phyloP scores from a whole-genome alignment of 2,329 filamentous ascomycete genomes.

The Metarhizium sp. region DNA sequence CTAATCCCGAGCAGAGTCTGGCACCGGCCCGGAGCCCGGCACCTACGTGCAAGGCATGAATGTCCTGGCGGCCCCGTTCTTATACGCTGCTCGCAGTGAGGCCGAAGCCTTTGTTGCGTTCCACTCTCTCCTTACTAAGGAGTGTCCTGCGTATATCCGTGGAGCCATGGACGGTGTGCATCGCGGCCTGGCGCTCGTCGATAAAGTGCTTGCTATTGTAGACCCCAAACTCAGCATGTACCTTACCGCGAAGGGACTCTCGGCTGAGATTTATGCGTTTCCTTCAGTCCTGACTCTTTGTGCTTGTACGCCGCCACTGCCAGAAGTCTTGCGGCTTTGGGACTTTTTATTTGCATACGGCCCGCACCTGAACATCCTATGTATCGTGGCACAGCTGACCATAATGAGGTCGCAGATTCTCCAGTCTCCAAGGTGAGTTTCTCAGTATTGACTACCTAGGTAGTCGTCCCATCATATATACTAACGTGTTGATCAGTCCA shows the following conservation, averaged over 20 bases:
- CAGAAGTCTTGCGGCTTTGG: slow-evolving; percentile 89
- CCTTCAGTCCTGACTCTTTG: slow-evolving; percentile 90
- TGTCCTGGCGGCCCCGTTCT: slow-evolving; percentile 86
- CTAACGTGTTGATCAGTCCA: slow-evolving; percentile 50
- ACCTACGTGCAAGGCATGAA: slow-evolving; percentile 99
- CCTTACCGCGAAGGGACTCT: slow-evolving; percentile 75
- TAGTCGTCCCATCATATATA: not conserved
- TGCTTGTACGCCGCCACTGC: slow-evolving; percentile 88
- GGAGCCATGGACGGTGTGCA: slow-evolving; percentile 98
- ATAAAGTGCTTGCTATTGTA: slow-evolving; percentile 84
- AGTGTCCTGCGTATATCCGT: slow-evolving; percentile 88
- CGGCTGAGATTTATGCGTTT: slow-evolving; percentile 93
- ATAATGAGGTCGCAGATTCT: slow-evolving; percentile 79
- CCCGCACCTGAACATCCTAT: slow-evolving; percentile 87
- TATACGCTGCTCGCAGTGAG: slow-evolving; percentile 91
- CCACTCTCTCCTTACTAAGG: slow-evolving; percentile 73
- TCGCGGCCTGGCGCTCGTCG: slow-evolving; percentile 79
- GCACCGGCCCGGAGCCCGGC: slow-evolving; percentile 53
- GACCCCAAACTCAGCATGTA: slow-evolving; percentile 81
- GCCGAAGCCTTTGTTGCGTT: slow-evolving; percentile 91
- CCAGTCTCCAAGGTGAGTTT: slow-evolving; percentile 64
- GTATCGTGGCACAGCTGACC: slow-evolving; percentile 90
- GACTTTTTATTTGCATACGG: slow-evolving; percentile 97
- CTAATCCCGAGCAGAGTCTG: slow-evolving; percentile 46
- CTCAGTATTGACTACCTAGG: not conserved